Conservation (phyloP, 352 stramenopile genomes). For the Globisporangium uncinulatum region DNA sequence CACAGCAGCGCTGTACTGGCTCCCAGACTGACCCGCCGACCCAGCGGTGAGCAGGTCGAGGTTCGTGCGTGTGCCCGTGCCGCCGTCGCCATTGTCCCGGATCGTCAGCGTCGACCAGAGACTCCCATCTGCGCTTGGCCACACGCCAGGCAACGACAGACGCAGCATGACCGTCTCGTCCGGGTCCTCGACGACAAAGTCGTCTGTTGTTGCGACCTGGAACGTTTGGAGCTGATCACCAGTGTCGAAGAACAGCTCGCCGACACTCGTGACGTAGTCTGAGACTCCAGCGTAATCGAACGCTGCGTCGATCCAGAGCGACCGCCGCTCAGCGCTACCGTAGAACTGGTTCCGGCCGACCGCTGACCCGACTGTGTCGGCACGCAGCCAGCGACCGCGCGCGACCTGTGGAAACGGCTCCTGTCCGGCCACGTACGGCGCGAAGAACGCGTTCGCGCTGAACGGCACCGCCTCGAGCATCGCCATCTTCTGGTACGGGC, state of each 20-base stretch:
- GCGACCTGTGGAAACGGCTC: constrained; percentile 73
- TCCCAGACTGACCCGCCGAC: constrained; percentile 23
- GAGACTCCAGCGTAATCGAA: constrained; percentile 89
- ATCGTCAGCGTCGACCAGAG: constrained; percentile 89
- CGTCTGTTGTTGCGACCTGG: constrained; percentile 81
- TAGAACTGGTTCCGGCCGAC: constrained; percentile 90
- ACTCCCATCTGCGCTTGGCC: constrained; percentile 81
- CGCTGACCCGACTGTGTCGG: constrained; percentile 75
- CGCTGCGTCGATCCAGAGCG: constrained; percentile 64
- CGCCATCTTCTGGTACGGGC: constrained; percentile 55
- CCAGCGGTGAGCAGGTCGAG: constrained; percentile 49
- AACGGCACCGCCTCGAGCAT: constrained; percentile 51
- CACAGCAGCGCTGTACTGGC: constrained; percentile 45
- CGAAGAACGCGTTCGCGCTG: constrained; percentile 42
- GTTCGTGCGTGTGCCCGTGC: constrained; percentile 65
- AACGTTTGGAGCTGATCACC: constrained; percentile 51
- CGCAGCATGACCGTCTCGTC: constrained; percentile 89
- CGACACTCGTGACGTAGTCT: constrained; percentile 80
- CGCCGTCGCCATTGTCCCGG: constrained; percentile 88
- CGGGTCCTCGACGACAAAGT: constrained; percentile 88
- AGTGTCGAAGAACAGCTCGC: constrained; percentile 60
- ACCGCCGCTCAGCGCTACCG: constrained; percentile 73
- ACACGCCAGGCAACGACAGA: constrained; percentile 90
- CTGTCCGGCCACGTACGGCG: constrained; percentile 46
- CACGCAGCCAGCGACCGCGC: constrained; percentile 46